Percentiles rank a stretch among this genome's conserved stretches.
Evolutionary conservation across 192 early-diverging fungal species (phyloP).

Genomic region (Rhizophagus prolifer): DNA sequence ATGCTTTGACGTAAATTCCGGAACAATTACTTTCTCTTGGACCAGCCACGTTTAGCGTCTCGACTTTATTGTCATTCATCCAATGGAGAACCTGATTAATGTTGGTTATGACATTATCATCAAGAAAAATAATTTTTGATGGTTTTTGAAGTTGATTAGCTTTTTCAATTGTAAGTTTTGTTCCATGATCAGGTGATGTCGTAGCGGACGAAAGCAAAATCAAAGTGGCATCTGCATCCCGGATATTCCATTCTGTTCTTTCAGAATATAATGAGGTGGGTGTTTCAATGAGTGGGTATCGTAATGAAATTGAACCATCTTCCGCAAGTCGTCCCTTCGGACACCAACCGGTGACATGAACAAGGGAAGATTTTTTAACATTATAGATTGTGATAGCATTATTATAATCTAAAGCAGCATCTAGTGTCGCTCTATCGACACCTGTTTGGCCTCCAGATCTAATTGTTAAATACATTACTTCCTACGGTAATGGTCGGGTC

Average conservation of each 20-base stretch:
- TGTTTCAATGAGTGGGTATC: conserved; percentile 20
- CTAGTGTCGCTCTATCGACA: conserved; percentile 5
- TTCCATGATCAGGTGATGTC: background rate
- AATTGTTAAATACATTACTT: background rate
- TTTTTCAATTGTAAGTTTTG: background rate
- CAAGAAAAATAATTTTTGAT: background rate
- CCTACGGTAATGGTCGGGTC: too few species aligned
- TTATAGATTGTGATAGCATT: background rate
- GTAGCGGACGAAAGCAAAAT: background rate
- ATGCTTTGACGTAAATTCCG: conserved; percentile 7
- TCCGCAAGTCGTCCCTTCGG: conserved; percentile 12
- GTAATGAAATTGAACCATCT: background rate
- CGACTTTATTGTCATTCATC: conserved; percentile 8
- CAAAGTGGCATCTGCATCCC: conserved; percentile 4
- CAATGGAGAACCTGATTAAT: background rate
- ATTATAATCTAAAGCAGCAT: background rate
- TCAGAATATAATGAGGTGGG: background rate
- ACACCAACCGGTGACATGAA: conserved; percentile 19
- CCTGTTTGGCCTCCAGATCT: conserved; percentile 13
- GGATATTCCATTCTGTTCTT: conserved; percentile 13
- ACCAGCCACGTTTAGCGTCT: conserved; percentile 7
- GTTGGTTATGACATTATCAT: background rate
- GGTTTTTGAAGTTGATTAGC: background rate
- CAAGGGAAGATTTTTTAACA: background rate
- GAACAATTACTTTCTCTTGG: conserved; percentile 13